Conservation (phyloP, 1,139 yeast species). For the Candida neerlandica region DNA sequence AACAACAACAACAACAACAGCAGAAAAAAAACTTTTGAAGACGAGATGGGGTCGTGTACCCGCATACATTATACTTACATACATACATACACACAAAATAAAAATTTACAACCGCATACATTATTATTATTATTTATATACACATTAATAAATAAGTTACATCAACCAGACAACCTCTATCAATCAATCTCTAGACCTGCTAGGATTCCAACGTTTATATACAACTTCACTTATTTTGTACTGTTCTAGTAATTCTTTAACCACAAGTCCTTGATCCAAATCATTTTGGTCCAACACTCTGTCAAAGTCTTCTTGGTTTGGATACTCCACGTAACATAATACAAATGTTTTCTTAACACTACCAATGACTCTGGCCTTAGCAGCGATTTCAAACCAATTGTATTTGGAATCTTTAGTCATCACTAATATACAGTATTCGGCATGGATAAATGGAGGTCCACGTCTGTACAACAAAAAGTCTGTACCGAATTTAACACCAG, state of each 20-base stretch:
- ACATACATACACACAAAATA: neutral
- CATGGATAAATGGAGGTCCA: conserved; percentile 96
- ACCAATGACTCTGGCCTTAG: conserved; percentile 78
- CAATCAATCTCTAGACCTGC: conserved; percentile 69
- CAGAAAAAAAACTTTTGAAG: neutral
- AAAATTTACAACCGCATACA: neutral
- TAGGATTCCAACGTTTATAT: conserved; percentile 82
- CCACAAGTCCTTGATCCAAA: conserved; percentile 19
- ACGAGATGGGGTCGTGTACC: conserved; percentile 3
- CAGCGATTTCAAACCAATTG: conserved; percentile 65
- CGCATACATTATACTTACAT: neutral
- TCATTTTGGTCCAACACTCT: conserved; percentile 18
- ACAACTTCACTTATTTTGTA: conserved; percentile 64
- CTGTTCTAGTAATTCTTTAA: conserved; percentile 37
- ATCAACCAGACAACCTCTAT: too few species aligned
- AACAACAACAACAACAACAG: neutral
- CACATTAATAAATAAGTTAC: neutral
- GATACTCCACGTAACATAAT: conserved; percentile 63
- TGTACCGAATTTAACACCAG: conserved; percentile 90
- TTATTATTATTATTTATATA: neutral
- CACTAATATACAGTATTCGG: conserved; percentile 73
- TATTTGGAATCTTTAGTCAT: conserved; percentile 38
- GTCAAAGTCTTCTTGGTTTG: conserved; percentile 37
- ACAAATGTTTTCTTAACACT: conserved; percentile 83
- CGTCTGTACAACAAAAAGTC: conserved; percentile 78